Evolutionary conservation across 2,329 filamentous ascomycete genomes (phyloP), one percentile per base, ranked within the genome.

Genomic region (Fusarium sp.): DNA sequence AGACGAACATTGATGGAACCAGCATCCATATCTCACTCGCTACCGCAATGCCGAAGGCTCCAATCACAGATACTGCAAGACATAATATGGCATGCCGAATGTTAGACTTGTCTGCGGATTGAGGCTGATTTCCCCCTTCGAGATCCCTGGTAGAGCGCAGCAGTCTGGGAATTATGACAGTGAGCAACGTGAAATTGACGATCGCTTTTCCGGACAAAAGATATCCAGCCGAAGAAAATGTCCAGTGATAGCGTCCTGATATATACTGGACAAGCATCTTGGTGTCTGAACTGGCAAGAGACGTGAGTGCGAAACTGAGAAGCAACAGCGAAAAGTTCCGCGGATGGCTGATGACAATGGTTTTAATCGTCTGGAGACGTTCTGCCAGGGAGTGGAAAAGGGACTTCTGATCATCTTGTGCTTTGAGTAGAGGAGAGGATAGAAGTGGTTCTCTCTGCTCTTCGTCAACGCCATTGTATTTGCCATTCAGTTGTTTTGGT

Each of bases 251-350:
- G 1, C 84, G 78, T 63, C 80, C 84, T 0, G 84, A 86, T 65
- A 86, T 85, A 66, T 85, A 86, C 59, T 85, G 83, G 3, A 83
- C 78, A 8, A 86, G 77, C 1, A 86, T 78, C 58, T 85, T 86
- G 17, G 84, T 86, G 64, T 86, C 84, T 22, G 84, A 83, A 72
- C 82, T 85, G 7, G 84, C 84, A 17, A 86, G 78, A 14, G 84
- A 82, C 2, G 83, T 82, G 58, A 86, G 79, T 53, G 85, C 78
- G 71, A 85, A 83, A 69, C 81, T 81, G 48, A 78, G 49, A 2
- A 86, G 79, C 3, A 85, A 69, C 3, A 86, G 74, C 4, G 75
- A 74, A 36, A 84, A 78, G 71, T 84, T 85, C 7, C 76, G 76
- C 3, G 81, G 78, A 33, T 81, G 80, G 54, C 75, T 80, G 7